Evolutionary conservation across 2,329 filamentous ascomycete species (phyloP), one percentile per base, ranked within the genome.

Genomic region (Allantophomopsis cytisporea): DNA sequence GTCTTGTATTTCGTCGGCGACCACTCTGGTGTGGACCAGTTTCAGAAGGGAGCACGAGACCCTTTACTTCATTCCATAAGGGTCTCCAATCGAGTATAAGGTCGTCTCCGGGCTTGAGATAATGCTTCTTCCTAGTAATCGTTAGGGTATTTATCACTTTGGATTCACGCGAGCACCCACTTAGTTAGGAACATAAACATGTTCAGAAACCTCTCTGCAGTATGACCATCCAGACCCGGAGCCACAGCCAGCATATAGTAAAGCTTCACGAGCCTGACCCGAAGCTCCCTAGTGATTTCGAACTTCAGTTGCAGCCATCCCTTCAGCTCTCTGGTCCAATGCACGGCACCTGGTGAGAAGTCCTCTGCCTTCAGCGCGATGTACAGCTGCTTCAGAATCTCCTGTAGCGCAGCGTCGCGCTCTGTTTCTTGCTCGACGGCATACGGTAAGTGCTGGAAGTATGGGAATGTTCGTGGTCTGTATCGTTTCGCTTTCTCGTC

Each of bases 261-360:
- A 31, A 98, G 70, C 62, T 81, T 83, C 21, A 91, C 83, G 21
- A 98, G 73, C 59, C 76, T 85, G 37, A 87, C 78, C 42, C 93
- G 74, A 49, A 88, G 78, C 56, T 82, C 80, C 51, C 84, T 77
- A 36, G 86, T 85, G 57, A 94, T 86, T 63, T 98, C 89, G 57
- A 98, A 98, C 68, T 98, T 98, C 60, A 98, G 76, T 39, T 82
- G 83, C 48, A 98, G 70, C 91, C 93, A 98, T 60, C 83, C 85
- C 55, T 88, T 78, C 36, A 98, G 79, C 71, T 98, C 91, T 49
- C 89, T 79, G 13, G 91, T 95, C 91, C 91, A 98, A 61, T 98
- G 89, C 44, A 94, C 70, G 20, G 89, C 91, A 28, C 91, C 91
- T 0, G 89, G 85, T 17, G 83, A 80, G 60, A 96, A 96, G 60